phyloP scores from a whole-genome alignment of 139 green algal species.

The Marvania coccoides region DNA sequence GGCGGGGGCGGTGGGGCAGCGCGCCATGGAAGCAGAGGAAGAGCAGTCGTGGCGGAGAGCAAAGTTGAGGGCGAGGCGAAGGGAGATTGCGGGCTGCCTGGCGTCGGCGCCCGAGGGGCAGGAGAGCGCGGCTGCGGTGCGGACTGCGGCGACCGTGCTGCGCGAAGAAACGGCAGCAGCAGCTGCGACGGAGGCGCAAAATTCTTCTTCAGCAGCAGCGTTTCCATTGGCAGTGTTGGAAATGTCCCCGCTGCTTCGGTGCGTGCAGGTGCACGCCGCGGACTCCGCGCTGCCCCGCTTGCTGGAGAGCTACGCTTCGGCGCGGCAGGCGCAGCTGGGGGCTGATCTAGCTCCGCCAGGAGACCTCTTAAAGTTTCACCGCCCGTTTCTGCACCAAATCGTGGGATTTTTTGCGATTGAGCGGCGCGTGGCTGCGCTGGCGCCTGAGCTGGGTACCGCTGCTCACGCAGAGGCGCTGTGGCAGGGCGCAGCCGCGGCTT shows the following conservation, averaged over 20 bases:
- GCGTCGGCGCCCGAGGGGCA: conserved; percentile 39
- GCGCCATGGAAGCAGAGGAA: conserved; percentile 29
- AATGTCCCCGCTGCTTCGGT: conserved; percentile 49
- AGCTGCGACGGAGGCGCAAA: neutral
- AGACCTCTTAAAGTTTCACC: neutral
- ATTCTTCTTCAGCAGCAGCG: neutral
- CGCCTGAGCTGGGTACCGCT: neutral
- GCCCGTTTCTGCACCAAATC: neutral
- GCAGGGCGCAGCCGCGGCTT: neutral
- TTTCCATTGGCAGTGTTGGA: conserved; percentile 38
- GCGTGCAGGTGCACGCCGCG: conserved; percentile 17
- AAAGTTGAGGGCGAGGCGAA: neutral
- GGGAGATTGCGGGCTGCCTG: conserved; percentile 9
- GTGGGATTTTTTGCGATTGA: conserved; percentile 9
- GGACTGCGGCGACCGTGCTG: neutral
- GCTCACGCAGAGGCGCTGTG: neutral
- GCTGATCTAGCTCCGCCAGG: neutral
- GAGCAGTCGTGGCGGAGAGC: neutral
- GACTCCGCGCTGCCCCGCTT: conserved; percentile 7
- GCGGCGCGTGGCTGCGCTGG: neutral
- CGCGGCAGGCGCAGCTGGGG: neutral
- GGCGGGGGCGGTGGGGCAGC: conserved; percentile 47
- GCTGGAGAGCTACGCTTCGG: neutral
- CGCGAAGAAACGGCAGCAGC: neutral
- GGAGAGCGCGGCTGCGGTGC: conserved; percentile 18